Conservation (phyloP, 129 eudicot species). For the Chrysanthemum makinoi region DNA sequence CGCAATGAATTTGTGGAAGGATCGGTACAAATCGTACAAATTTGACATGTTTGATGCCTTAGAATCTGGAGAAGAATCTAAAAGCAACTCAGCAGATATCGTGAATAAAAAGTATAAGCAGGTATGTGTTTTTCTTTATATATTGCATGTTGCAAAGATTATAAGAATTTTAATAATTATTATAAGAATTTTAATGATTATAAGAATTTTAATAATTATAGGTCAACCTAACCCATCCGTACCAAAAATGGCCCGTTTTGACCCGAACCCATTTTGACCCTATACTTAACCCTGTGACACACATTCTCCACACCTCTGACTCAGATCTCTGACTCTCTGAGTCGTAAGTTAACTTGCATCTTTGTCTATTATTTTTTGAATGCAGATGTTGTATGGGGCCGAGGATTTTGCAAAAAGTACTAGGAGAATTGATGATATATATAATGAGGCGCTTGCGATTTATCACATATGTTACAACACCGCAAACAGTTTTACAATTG, state of each 20-base stretch:
- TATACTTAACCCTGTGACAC: no score
- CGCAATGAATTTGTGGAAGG: slow-evolving; percentile 36
- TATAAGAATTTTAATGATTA: no score
- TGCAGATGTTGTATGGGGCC: slow-evolving; percentile 35
- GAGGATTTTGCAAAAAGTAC: slow-evolving; percentile 36
- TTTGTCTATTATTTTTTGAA: not conserved
- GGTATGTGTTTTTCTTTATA: slow-evolving; percentile 31
- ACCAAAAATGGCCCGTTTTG: no score
- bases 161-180: no score
- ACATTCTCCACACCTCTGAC: no score
- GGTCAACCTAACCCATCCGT: no score
- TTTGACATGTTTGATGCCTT: slow-evolving; percentile 47
- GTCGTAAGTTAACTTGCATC: no score
- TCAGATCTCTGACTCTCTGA: no score
- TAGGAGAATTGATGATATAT: slow-evolving; percentile 34
- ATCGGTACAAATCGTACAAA: slow-evolving; percentile 40
- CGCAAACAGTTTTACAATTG: slow-evolving; percentile 20
- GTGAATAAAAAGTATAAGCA: slow-evolving; percentile 53
- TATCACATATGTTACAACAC: slow-evolving; percentile 50
- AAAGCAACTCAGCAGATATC: slow-evolving; percentile 32
- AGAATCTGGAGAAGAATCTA: slow-evolving; percentile 27
- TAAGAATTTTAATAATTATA: no score
- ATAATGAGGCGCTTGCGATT: slow-evolving; percentile 57
- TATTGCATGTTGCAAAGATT: slow-evolving; percentile 1
- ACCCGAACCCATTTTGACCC: no score